Evolutionary conservation across 2,329 filamentous ascomycete species (phyloP).

Genomic region (Leptographium wingfieldii): DNA sequence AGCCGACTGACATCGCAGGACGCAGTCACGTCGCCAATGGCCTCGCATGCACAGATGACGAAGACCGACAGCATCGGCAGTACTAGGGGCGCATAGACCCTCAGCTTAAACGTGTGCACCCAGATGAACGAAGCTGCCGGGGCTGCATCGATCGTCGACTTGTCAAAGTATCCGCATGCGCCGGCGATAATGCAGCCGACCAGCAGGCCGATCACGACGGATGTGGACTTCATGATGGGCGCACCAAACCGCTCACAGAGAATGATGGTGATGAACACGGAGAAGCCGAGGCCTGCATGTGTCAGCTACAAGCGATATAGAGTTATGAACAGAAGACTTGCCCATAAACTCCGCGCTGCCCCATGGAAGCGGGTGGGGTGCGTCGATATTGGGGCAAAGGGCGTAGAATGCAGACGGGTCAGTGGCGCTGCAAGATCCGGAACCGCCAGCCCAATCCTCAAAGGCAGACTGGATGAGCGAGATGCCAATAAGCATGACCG

Average conservation of each 20-base stretch:
- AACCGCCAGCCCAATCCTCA: constrained; percentile 66
- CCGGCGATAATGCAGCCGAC: constrained; percentile 68
- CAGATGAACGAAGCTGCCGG: constrained; percentile 65
- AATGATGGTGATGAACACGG: constrained; percentile 68
- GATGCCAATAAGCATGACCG: constrained; percentile 57
- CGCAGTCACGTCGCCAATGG: constrained; percentile 69
- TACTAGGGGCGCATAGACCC: constrained; percentile 60
- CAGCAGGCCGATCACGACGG: constrained; percentile 62
- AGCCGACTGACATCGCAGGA: constrained; percentile 70
- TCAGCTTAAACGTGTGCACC: constrained; percentile 64
- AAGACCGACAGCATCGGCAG: constrained; percentile 57
- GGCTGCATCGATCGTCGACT: constrained; percentile 56
- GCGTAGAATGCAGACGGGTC: constrained; percentile 41
- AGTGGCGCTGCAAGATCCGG: constrained; percentile 43
- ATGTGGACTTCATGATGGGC: constrained; percentile 73
- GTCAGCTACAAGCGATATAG: background rate
- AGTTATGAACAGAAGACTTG: constrained; percentile 3
- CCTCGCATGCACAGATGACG: constrained; percentile 65
- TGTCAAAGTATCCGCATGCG: constrained; percentile 66
- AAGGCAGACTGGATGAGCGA: constrained; percentile 60
- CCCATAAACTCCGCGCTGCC: constrained; percentile 67
- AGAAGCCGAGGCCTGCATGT: constrained; percentile 17
- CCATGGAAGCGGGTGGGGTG: constrained; percentile 64
- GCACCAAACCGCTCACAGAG: constrained; percentile 70
- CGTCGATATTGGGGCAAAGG: constrained; percentile 52